These are phyloP conservation scores for Xylaria venustula DNA, from an alignment of 495 filamentous ascomycete genomes.

Conservation along the genomic window DNA sequence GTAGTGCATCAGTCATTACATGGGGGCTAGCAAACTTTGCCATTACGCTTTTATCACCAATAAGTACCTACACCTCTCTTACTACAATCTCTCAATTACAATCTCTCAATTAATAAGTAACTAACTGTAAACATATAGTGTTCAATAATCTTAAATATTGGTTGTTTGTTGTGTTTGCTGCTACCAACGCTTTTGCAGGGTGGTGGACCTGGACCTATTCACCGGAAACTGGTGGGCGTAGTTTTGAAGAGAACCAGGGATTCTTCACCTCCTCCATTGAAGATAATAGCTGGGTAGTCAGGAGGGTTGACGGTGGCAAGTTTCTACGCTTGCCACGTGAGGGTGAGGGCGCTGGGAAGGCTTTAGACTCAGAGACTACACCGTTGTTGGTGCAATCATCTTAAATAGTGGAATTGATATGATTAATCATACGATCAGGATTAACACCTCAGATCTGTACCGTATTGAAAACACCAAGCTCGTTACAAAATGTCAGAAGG, in stretches of 20 bases:
- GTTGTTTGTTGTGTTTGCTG: conserved; percentile 54
- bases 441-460: too few species aligned
- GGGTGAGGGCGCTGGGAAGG: conserved; percentile 4
- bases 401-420: not conserved
- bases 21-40: conserved; percentile 59
- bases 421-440: too few species aligned
- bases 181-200: conserved; percentile 53
- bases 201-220: conserved; percentile 50
- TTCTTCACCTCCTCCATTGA: conserved; percentile 52
- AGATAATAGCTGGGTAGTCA: conserved; percentile 46
- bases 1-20: conserved; percentile 51
- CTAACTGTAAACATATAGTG: conserved; percentile 8
- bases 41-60: conserved; percentile 54
- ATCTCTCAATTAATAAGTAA: not conserved
- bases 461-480: not conserved
- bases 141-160: conserved; percentile 57
- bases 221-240: conserved; percentile 53
- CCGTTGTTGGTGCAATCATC: not conserved
- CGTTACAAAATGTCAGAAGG: too few species aligned
- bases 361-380: not conserved
- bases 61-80: conserved; percentile 20
- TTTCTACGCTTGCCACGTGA: conserved; percentile 44
- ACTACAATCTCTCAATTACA: too few species aligned
- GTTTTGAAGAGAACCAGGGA: conserved; percentile 56
- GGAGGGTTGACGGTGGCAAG: conserved; percentile 45